Percentiles rank a stretch among this genome's conserved stretches.
Evolutionary conservation across 495 filamentous ascomycete species (phyloP).

Genomic region (Bacidia rubella): DNA sequence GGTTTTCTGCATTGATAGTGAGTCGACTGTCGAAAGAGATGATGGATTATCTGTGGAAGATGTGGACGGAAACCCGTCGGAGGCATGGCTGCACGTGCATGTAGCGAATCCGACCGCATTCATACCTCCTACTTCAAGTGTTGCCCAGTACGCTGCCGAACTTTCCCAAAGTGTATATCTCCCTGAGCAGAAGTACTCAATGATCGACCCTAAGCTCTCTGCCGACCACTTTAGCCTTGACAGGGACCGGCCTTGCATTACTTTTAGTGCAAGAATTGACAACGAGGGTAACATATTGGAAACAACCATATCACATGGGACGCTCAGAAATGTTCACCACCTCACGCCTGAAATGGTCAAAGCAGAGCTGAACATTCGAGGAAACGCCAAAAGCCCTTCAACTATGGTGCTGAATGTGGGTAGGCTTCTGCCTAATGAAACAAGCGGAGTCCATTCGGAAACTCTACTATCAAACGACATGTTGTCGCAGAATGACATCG

Average conservation of each 20-base stretch:
- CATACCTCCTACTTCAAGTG: conserved; percentile 39
- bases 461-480: background rate
- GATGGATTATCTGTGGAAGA: conserved; percentile 74
- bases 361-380: conserved; percentile 1
- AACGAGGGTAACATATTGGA: conserved; percentile 55
- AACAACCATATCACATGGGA: conserved; percentile 55
- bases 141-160: conserved; percentile 51
- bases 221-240: conserved; percentile 55
- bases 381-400: conserved; percentile 7
- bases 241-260: conserved; percentile 53
- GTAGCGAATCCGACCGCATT: conserved; percentile 91
- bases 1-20: conserved; percentile 75
- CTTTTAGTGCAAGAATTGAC: conserved; percentile 65
- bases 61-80: conserved; percentile 37
- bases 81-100: conserved; percentile 73
- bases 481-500: background rate
- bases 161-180: conserved; percentile 58
- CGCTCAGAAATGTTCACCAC: conserved; percentile 55
- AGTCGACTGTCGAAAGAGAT: conserved; percentile 64
- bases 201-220: conserved; percentile 52
- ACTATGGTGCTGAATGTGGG: conserved; percentile 10
- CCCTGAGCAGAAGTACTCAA: conserved; percentile 55
- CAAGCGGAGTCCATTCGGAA: background rate
- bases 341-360: conserved; percentile 50
- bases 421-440: background rate